Percentiles rank a stretch among this genome's conserved stretches.
Evolutionary conservation across 1,139 yeast species (phyloP).

Genomic region (Pichia sp.): DNA sequence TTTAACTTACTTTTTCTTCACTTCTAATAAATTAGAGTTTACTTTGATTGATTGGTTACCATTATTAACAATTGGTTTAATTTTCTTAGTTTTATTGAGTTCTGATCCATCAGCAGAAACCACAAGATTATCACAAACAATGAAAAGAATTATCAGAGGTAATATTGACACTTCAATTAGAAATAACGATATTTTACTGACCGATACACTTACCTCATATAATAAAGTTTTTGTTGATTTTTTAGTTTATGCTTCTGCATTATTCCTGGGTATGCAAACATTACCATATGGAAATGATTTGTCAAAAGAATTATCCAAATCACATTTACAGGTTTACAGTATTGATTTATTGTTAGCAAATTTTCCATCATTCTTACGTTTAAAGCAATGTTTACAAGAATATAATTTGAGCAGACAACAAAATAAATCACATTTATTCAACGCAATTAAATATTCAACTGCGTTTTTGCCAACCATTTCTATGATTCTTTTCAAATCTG

Average conservation of each 20-base stretch:
- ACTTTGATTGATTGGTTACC: conserved; percentile 24
- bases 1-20: conserved; percentile 19
- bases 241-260: conserved; percentile 41
- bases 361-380: conserved; percentile 61
- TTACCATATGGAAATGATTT: conserved; percentile 23
- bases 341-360: conserved; percentile 47
- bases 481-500: conserved; percentile 33
- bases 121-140: conserved; percentile 40
- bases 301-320: conserved; percentile 18
- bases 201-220: conserved; percentile 79
- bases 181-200: conserved; percentile 69
- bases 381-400: conserved; percentile 76
- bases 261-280: conserved; percentile 33
- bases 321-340: conserved; percentile 26
- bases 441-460: conserved; percentile 67
- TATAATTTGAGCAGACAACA: conserved; percentile 41
- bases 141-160: conserved; percentile 50
- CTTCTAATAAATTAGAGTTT: conserved; percentile 15
- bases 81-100: conserved; percentile 18
- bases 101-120: conserved; percentile 33
- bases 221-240: conserved; percentile 69
- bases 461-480: conserved; percentile 59
- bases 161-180: conserved; percentile 52
- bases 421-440: conserved; percentile 53
- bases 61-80: conserved; percentile 18